phyloP scores from a whole-genome alignment of 2,329 filamentous ascomycete genomes.

The Xylaria sp. region DNA sequence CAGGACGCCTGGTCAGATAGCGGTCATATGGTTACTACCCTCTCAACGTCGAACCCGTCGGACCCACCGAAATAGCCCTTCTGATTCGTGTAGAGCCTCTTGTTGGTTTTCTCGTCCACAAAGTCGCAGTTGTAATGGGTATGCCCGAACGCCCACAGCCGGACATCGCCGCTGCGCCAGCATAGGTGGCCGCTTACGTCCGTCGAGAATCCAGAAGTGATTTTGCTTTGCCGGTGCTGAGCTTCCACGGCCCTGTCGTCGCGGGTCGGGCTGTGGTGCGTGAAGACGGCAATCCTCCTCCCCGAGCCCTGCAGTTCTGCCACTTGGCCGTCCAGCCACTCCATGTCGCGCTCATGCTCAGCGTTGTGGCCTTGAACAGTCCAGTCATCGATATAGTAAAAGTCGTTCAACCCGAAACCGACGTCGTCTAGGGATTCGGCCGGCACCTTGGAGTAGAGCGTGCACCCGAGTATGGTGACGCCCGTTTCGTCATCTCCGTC shows the following conservation, averaged over 20 bases:
- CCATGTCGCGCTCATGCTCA: slow-evolving; percentile 43
- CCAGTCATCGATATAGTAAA: slow-evolving; percentile 50
- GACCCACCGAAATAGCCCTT: slow-evolving; percentile 46
- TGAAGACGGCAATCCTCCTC: slow-evolving; percentile 41
- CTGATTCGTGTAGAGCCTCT: slow-evolving; percentile 45
- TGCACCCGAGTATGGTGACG: slow-evolving; percentile 49
- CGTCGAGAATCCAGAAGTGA: slow-evolving; percentile 42
- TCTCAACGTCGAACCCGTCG: too few species aligned
- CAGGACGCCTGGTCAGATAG: too few species aligned
- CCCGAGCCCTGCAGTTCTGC: slow-evolving; percentile 28
- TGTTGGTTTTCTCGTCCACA: slow-evolving; percentile 29
- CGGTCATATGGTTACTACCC: too few species aligned
- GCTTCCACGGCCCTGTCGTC: slow-evolving; percentile 41
- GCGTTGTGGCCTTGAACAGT: slow-evolving; percentile 41
- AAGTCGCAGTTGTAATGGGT: slow-evolving; percentile 52
- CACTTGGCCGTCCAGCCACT: slow-evolving; percentile 47
- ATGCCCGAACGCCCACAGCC: slow-evolving; percentile 53
- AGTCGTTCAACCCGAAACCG: slow-evolving; percentile 52
- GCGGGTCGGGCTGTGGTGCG: slow-evolving; percentile 47
- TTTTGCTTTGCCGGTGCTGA: slow-evolving; percentile 35
- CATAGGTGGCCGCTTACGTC: slow-evolving; percentile 42
- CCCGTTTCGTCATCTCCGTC: slow-evolving; percentile 36
- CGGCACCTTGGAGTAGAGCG: slow-evolving; percentile 53
- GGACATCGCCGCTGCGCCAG: slow-evolving; percentile 40
- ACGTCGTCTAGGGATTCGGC: slow-evolving; percentile 42